Conservation (phyloP, 2,329 filamentous ascomycete species). For the Metarhizium guizhouense region DNA sequence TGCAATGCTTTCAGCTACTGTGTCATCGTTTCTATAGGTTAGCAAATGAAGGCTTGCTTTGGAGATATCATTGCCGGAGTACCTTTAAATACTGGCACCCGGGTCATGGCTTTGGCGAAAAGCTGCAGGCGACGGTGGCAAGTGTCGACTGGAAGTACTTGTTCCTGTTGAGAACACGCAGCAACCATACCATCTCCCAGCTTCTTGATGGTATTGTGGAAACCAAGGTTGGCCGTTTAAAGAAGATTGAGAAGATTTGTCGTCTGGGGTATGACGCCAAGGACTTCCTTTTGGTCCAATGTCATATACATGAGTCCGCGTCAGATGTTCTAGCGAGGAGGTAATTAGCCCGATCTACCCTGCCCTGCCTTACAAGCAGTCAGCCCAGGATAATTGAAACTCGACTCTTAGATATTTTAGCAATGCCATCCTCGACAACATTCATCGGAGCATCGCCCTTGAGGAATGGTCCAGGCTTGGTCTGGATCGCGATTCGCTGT, state of each 20-base stretch:
- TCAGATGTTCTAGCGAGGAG: conserved; percentile 73
- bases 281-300: conserved; percentile 66
- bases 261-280: conserved; percentile 78
- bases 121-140: conserved; percentile 41
- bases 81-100: conserved; percentile 69
- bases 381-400: conserved; percentile 4
- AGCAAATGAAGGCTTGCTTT: conserved; percentile 64
- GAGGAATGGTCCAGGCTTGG: conserved; percentile 56
- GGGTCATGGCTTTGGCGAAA: conserved; percentile 48
- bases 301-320: conserved; percentile 44
- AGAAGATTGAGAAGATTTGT: conserved; percentile 62
- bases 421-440: conserved; percentile 62
- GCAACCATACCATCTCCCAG: conserved; percentile 40
- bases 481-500: conserved; percentile 11
- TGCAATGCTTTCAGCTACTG: conserved; percentile 39
- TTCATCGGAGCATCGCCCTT: conserved; percentile 74
- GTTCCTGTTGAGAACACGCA: conserved; percentile 46
- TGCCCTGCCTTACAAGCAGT: neutral
- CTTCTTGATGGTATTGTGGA: conserved; percentile 60
- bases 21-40: conserved; percentile 57
- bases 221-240: conserved; percentile 61
- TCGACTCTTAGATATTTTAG: conserved; percentile 56
- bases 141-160: conserved; percentile 66
- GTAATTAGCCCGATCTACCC: conserved; percentile 19
- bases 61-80: conserved; percentile 64